Base-by-base conservation (phyloP, 1,284 basidiomycete species). In the Cryptococcus depauperatus region DNA sequence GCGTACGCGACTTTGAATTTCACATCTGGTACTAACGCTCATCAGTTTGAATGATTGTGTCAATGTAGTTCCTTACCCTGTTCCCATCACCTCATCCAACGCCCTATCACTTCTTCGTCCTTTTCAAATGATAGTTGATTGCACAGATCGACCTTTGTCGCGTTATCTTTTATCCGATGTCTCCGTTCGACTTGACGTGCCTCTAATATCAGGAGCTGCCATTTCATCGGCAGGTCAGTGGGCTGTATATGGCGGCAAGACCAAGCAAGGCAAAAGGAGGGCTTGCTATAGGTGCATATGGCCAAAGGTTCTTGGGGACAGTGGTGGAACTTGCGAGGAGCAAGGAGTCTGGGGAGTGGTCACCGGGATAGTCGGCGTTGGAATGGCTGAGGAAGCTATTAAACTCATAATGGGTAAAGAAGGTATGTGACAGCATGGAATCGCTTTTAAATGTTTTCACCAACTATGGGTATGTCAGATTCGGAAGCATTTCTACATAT, bases 271-370 rank as follows among this genome's bases (percentile, higher is more conserved):
- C 14, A 51, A 41, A 64, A 73, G 18, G 69, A 84, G 91, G 1
- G 91, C 92, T 0, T 99, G 95, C 69, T 96, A 96, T 70, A 78
- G 95, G 4, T 98, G 95, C 63, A 71, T 98, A 23, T 97, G 93
- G 69, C 92, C 93, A 0, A 76, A 74, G 38, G 57, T 70, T 11
- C 79, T 84, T 4, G 80, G 82, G 13, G 76, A 79, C 3, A 79
- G 79, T 49, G 73, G 78, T 3, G 84, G 83, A 5, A 81, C 81
- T 11, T 98, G 95, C 59, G 87, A 85, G 55, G 92, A 97, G 63
- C 78, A 84, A 11, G 95, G 95, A 2, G 85, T 99, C 2, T 73
- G 97, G 34, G 93, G 93, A 0, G 80, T 78, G 0, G 84, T 96
- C 1, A 91, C 89, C 0, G 95, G 95, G 0, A 75, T 91, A 18